phyloP scores from a whole-genome alignment of 2,329 filamentous ascomycete species.

The Arachnomyces sp. region DNA sequence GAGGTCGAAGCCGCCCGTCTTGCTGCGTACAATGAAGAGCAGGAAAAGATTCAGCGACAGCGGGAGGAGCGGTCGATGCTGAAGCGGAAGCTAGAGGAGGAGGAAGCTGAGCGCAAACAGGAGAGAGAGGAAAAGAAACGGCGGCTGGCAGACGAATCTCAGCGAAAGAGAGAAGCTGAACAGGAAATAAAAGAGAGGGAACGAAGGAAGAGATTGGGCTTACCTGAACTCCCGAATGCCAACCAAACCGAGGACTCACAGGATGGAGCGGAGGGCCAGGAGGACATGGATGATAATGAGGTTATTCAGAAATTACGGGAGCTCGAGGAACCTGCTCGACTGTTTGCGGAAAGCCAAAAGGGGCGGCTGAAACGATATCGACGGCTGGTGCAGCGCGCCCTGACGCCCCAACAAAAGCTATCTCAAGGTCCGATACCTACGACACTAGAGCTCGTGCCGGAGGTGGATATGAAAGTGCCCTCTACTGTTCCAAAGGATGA shows the following conservation, averaged over 20 bases:
- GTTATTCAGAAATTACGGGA: slow-evolving; percentile 60
- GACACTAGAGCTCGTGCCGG: slow-evolving; percentile 67
- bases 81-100: slow-evolving; percentile 86
- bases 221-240: slow-evolving; percentile 61
- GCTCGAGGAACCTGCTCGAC: slow-evolving; percentile 61
- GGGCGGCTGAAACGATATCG: slow-evolving; percentile 64
- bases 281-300: slow-evolving; percentile 65
- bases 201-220: slow-evolving; percentile 66
- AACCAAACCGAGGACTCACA: slow-evolving; percentile 36
- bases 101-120: slow-evolving; percentile 62
- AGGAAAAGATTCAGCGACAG: slow-evolving; percentile 64
- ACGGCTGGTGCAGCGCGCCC: slow-evolving; percentile 45
- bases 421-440: slow-evolving; percentile 80
- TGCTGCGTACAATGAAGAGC: slow-evolving; percentile 73
- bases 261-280: slow-evolving; percentile 24
- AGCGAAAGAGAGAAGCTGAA: slow-evolving; percentile 59
- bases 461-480: slow-evolving; percentile 81
- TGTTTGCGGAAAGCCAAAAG: slow-evolving; percentile 77
- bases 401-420: slow-evolving; percentile 36
- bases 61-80: slow-evolving; percentile 61
- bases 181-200: slow-evolving; percentile 66
- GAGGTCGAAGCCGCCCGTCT: slow-evolving; percentile 78
- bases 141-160: slow-evolving; percentile 73
- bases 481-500: slow-evolving; percentile 55
- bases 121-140: slow-evolving; percentile 74